A percentile compares a stretch with the other conserved stretches of the same genome.
Conservation (phyloP, 768 basidiomycete species). For the Termitomyces sp. region DNA sequence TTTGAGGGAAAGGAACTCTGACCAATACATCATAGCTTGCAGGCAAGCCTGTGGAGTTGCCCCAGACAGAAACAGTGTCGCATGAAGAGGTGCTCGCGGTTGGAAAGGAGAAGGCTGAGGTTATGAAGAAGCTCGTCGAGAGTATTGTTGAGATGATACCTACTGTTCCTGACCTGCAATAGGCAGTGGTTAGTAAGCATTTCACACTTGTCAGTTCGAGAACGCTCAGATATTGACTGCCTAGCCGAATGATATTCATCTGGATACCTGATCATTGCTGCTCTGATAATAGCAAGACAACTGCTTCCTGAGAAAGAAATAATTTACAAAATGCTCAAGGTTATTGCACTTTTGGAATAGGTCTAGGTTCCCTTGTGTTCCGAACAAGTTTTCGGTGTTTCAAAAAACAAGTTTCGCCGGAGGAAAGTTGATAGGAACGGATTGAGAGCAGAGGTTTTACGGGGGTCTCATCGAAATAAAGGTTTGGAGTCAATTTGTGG, state of each 20-base stretch:
- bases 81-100: constrained; percentile 76
- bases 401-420: too few species aligned
- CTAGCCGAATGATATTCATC: background rate
- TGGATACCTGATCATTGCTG: too few species aligned
- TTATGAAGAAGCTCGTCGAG: constrained; percentile 69
- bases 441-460: too few species aligned
- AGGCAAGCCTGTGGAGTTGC: constrained; percentile 45
- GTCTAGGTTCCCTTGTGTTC: too few species aligned
- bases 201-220: background rate
- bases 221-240: background rate
- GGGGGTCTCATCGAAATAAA: too few species aligned
- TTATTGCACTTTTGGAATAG: too few species aligned
- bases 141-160: constrained; percentile 45
- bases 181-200: background rate
- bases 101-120: constrained; percentile 64
- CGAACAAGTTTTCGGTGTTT: too few species aligned
- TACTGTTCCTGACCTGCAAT: constrained; percentile 5
- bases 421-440: too few species aligned
- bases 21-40: constrained; percentile 43
- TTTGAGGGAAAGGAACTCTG: background rate
- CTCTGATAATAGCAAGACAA: too few species aligned
- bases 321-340: too few species aligned
- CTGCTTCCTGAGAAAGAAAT: too few species aligned
- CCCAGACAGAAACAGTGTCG: constrained; percentile 49
- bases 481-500: too few species aligned